phyloP scores from a whole-genome alignment of 805 yeast species.

The Yamadazyma nakazawae region DNA sequence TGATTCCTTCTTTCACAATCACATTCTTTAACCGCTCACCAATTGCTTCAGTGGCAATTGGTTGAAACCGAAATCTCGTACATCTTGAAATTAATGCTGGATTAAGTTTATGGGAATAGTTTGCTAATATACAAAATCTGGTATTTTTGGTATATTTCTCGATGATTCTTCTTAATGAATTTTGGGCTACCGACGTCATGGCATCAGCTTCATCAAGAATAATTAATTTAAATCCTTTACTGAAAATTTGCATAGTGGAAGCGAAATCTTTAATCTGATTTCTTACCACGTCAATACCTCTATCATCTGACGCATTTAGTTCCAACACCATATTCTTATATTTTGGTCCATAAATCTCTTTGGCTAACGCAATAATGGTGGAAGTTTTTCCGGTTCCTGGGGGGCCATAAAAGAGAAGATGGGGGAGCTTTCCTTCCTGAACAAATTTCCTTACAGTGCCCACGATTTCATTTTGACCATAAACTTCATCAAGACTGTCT shows the following conservation, averaged over 20 bases:
- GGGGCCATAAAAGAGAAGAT: constrained; percentile 88
- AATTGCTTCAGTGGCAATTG: constrained; percentile 67
- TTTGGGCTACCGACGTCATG: constrained; percentile 86
- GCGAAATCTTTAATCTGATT: constrained; percentile 97
- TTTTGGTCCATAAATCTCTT: constrained; percentile 74
- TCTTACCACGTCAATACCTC: constrained; percentile 98
- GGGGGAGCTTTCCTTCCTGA: constrained; percentile 81
- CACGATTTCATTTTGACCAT: constrained; percentile 87
- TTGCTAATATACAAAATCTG: constrained; percentile 93
- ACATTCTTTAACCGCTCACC: constrained; percentile 66
- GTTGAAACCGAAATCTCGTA: constrained; percentile 90
- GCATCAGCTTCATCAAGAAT: constrained; percentile 96
- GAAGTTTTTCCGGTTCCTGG: constrained; percentile 95
- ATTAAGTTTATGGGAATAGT: constrained; percentile 90
- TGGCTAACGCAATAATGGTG: constrained; percentile 79
- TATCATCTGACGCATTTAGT: constrained; percentile 87
- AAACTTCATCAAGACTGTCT: constrained; percentile 72
- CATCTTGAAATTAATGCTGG: constrained; percentile 95
- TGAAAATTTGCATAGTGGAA: constrained; percentile 88
- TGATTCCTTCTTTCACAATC: constrained; percentile 61
- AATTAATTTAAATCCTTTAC: constrained; percentile 79
- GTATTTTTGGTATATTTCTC: constrained; percentile 93
- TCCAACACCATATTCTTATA: constrained; percentile 90
- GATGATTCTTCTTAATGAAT: constrained; percentile 77
- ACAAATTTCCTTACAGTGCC: constrained; percentile 83